Evolutionary conservation across 163 green algal genomes (phyloP).

Genomic region (Trebouxiophyceae sp.): DNA sequence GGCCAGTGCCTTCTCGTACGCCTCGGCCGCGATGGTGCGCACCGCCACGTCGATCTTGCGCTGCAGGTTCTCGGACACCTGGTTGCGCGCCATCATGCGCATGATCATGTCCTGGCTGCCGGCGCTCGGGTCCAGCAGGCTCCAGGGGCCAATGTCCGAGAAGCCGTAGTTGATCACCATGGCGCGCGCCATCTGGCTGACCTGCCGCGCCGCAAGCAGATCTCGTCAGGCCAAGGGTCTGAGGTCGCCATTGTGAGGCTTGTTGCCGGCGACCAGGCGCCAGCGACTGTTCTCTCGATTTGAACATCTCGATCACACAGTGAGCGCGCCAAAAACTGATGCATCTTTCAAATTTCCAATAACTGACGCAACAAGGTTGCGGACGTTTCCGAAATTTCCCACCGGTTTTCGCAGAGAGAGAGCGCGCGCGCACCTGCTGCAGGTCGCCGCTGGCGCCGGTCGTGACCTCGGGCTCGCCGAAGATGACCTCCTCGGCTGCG

Average conservation of each 20-base stretch:
- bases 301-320: no score
- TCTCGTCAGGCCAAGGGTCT: no score
- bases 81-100: constrained; percentile 96
- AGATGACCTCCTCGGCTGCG: constrained; percentile 95
- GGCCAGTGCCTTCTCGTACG: constrained; percentile 56
- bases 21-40: constrained; percentile 38
- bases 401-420: no score
- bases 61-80: constrained; percentile 90
- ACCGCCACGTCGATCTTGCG: constrained; percentile 83
- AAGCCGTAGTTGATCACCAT: constrained; percentile 99
- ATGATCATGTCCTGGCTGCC: constrained; percentile 87
- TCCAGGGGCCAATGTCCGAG: constrained; percentile 92
- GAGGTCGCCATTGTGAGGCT: no score
- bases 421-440: constrained; percentile 79
- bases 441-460: constrained; percentile 84
- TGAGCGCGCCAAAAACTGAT: no score
- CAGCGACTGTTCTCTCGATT: no score
- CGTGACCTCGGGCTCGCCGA: constrained; percentile 90
- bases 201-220: constrained; percentile 42
- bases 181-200: constrained; percentile 87
- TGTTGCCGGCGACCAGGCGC: no score
- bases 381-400: no score
- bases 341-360: no score
- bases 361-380: no score
- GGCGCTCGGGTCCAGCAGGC: constrained; percentile 76